Percentiles rank a stretch among this genome's conserved stretches.
Conservation (phyloP, 257 asterid genomes). For the Jacaranda copaia region DNA sequence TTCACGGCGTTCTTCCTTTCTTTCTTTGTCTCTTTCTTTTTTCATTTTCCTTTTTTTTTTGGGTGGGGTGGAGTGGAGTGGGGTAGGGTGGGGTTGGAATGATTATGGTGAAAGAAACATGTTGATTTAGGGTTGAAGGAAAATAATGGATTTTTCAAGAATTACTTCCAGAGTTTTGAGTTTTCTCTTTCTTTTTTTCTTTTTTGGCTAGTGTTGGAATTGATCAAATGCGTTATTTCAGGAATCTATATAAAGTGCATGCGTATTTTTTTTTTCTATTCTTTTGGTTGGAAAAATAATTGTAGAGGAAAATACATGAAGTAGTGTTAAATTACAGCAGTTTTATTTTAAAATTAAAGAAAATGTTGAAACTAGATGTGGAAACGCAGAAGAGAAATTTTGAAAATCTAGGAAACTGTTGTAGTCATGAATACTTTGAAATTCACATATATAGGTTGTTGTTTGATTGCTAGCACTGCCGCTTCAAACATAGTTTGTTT, state of each 20-base stretch:
- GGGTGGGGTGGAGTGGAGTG: no score
- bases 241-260: not conserved
- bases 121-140: slow-evolving; percentile 28
- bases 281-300: not conserved
- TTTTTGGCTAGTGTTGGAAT: not conserved
- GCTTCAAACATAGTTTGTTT: not conserved
- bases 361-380: slow-evolving; percentile 5
- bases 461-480: slow-evolving; percentile 3
- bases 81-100: no score
- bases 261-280: not conserved
- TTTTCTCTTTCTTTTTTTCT: no score
- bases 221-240: not conserved
- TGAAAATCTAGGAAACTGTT: not conserved
- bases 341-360: slow-evolving; percentile 1
- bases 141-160: not conserved
- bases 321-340: not conserved
- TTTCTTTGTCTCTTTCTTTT: no score
- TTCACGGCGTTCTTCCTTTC: not conserved
- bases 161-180: not conserved
- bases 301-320: not conserved
- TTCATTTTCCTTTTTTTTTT: not conserved
- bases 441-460: not conserved
- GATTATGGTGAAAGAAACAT: not conserved
- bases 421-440: not conserved
- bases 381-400: not conserved